A percentile compares a stretch with the other conserved stretches of the same genome.
These are phyloP conservation scores for Candida manassasensis DNA, from an alignment of 805 yeast species.

Conservation along the genomic window DNA sequence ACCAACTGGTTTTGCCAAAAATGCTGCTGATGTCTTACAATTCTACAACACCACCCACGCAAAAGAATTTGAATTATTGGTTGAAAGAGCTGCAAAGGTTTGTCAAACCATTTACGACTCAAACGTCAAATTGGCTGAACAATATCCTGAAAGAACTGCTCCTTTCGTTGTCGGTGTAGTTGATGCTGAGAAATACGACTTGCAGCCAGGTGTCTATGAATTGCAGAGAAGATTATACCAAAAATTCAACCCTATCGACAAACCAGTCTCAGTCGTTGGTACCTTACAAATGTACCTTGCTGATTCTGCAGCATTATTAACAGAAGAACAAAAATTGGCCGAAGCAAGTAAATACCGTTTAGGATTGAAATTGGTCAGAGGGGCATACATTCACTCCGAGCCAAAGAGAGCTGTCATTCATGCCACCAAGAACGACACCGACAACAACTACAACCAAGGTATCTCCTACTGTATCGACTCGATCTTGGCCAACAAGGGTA, in stretches of 20 bases:
- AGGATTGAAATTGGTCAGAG: slow-evolving; percentile 89
- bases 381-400: slow-evolving; percentile 93
- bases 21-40: slow-evolving; percentile 70
- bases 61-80: slow-evolving; percentile 49
- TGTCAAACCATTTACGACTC: slow-evolving; percentile 52
- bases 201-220: slow-evolving; percentile 89
- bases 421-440: slow-evolving; percentile 76
- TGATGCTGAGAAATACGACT: slow-evolving; percentile 87
- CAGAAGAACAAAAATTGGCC: slow-evolving; percentile 64
- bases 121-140: slow-evolving; percentile 44
- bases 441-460: slow-evolving; percentile 67
- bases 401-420: slow-evolving; percentile 70
- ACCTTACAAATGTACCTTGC: slow-evolving; percentile 90
- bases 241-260: slow-evolving; percentile 58
- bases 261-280: slow-evolving; percentile 71
- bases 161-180: slow-evolving; percentile 76
- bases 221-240: slow-evolving; percentile 77
- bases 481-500: slow-evolving; percentile 42
- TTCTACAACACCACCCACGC: slow-evolving; percentile 54
- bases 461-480: slow-evolving; percentile 57
- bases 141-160: slow-evolving; percentile 60
- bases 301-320: slow-evolving; percentile 59
- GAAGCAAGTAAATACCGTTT: slow-evolving; percentile 56
- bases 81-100: slow-evolving; percentile 60
- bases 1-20: slow-evolving; percentile 81